Conservation (phyloP, 345 rosid genomes). For the Clarkia xantiana region DNA sequence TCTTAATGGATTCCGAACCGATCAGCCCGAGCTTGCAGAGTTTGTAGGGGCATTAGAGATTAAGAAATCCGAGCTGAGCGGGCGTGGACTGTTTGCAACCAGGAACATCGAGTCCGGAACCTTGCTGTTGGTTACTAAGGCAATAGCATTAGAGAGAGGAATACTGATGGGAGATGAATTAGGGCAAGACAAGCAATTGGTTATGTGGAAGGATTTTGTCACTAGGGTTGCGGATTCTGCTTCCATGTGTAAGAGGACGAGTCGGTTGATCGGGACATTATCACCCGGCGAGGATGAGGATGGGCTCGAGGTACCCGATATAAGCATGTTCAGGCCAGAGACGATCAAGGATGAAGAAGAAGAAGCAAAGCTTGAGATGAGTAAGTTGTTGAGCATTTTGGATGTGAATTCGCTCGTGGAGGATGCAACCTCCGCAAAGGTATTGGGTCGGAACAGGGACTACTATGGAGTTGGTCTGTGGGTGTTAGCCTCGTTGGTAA, state of each 20-base stretch:
- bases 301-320: slow-evolving; percentile 38
- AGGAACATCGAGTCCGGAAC: slow-evolving; percentile 56
- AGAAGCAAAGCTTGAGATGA: slow-evolving; percentile 21
- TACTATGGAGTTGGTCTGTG: slow-evolving; percentile 72
- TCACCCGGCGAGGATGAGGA: slow-evolving; percentile 47
- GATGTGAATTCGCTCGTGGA: slow-evolving; percentile 88
- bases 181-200: slow-evolving; percentile 41
- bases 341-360: slow-evolving; percentile 10
- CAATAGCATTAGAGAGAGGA: slow-evolving; percentile 66
- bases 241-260: slow-evolving; percentile 31
- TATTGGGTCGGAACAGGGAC: slow-evolving; percentile 65
- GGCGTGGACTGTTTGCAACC: slow-evolving; percentile 67
- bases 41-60: slow-evolving; percentile 43
- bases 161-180: slow-evolving; percentile 40
- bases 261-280: slow-evolving; percentile 23
- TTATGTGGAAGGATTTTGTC: slow-evolving; percentile 78
- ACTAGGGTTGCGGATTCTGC: slow-evolving; percentile 33
- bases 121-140: slow-evolving; percentile 49
- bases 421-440: slow-evolving; percentile 57
- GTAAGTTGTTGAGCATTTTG: slow-evolving; percentile 43
- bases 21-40: slow-evolving; percentile 60
- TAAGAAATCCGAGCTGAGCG: slow-evolving; percentile 48
- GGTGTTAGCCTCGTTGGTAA: slow-evolving; percentile 60
- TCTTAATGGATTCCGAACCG: slow-evolving; percentile 42
- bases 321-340: slow-evolving; percentile 43